Base-by-base conservation (phyloP, 768 basidiomycete species). In the Polyporus arcularius region DNA sequence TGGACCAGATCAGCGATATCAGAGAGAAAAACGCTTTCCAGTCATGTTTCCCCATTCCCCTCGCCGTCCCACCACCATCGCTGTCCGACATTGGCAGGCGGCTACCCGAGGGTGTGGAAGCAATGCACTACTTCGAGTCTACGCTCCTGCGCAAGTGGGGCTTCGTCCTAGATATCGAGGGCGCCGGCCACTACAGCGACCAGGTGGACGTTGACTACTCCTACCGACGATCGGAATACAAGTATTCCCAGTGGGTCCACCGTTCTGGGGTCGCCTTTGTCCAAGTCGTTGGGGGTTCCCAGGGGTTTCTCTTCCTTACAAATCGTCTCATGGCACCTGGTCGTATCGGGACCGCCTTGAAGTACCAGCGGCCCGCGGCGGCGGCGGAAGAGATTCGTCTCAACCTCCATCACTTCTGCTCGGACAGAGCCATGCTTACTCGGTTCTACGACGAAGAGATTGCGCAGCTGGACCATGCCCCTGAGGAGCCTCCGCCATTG, bases 231-330 rank as follows among this genome's bases (percentile, higher is more conserved):
- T 76, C 84, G 43, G 80, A 87, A 4, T 92, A 86, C 77, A 80
- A 82, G 63, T 84, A 94, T 74, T 91, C 94, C 18, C 96, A 98
- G 71, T 98, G 93, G 71, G 90, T 97, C 32, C 96, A 97, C 69
- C 86, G 88, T 51, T 85, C 89, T 4, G 97, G 97, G 1, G 85
- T 90, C 26, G 94, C 92, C 9, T 94, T 98, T 69, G 86, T 94
- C 9, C 94, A 97, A 71, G 88, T 96, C 59, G 69, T 95, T 4
- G 92, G 89, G 2, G 92, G 87, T 1, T 72, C 80, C 4, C 80
- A 88, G 55, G 94, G 95, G 0, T 96, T 94, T 73, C 74, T 94
- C 60, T 96, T 96, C 79, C 78, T 94, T 66, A 95, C 91, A 55
- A 98, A 98, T 71, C 80, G 94, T 26, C 76, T 96, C 58, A 89